A percentile compares a stretch with the other conserved stretches of the same genome.
Evolutionary conservation across 371 early-diverging fungal genomes (phyloP).

Genomic region (Syncephalis fuscata): DNA sequence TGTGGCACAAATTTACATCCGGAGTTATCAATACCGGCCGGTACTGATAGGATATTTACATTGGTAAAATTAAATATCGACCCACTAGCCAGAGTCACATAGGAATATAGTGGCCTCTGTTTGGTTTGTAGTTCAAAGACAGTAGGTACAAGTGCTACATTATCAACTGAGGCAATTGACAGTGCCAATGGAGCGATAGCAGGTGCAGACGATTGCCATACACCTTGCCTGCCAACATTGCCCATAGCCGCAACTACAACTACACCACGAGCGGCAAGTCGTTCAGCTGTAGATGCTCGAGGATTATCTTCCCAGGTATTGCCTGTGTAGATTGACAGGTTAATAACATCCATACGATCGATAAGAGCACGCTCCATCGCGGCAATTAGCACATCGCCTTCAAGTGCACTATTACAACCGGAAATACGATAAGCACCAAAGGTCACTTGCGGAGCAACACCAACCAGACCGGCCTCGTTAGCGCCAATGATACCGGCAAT

Average conservation of each 20-base stretch:
- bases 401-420: constrained; percentile 30
- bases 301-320: background rate
- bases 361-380: constrained; percentile 35
- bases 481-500: constrained; percentile 36
- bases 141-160: constrained; percentile 17
- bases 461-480: constrained; percentile 18
- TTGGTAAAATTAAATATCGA: constrained; percentile 1
- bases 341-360: constrained; percentile 37
- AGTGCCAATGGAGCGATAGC: constrained; percentile 38
- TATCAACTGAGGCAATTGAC: constrained; percentile 55
- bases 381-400: constrained; percentile 35
- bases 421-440: constrained; percentile 39
- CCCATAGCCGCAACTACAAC: constrained; percentile 29
- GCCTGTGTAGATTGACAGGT: constrained; percentile 36
- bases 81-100: constrained; percentile 1
- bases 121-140: constrained; percentile 6
- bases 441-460: constrained; percentile 45
- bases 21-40: no score
- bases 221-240: constrained; percentile 44
- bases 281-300: background rate
- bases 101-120: constrained; percentile 2
- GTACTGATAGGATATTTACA: background rate
- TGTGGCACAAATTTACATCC: no score
- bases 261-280: background rate
- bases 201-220: constrained; percentile 41